Conservation (phyloP, 2,329 filamentous ascomycete species). For the Scytalidium sp. region DNA sequence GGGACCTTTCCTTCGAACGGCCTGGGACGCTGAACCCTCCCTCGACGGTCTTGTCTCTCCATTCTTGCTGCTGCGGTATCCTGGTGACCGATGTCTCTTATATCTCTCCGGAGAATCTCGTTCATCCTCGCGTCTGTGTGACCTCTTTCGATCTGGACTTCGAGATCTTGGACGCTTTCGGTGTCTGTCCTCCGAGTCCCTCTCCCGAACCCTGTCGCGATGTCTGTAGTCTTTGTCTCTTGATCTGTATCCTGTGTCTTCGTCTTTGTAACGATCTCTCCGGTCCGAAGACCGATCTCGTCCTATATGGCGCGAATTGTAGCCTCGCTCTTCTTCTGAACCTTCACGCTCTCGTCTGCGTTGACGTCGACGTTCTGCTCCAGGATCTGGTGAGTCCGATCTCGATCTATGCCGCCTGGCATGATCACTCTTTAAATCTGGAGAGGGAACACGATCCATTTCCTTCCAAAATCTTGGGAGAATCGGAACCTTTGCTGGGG, state of each 20-base stretch:
- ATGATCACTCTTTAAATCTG: neutral
- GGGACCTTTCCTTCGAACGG: constrained; percentile 38
- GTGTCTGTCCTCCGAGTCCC: constrained; percentile 6
- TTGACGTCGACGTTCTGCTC: constrained; percentile 22
- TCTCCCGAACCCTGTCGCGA: constrained; percentile 12
- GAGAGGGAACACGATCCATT: neutral
- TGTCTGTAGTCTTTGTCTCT: constrained; percentile 11
- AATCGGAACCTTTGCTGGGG: neutral
- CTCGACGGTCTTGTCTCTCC: constrained; percentile 12
- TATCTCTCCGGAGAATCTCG: constrained; percentile 19
- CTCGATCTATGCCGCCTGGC: constrained; percentile 14
- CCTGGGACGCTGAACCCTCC: constrained; percentile 18
- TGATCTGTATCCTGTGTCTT: constrained; percentile 5
- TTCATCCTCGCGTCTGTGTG: constrained; percentile 17
- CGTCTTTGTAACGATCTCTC: constrained; percentile 15
- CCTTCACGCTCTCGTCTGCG: constrained; percentile 16
- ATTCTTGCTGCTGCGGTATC: constrained; percentile 14
- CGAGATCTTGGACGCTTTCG: constrained; percentile 22
- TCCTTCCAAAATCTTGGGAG: neutral
- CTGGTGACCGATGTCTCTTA: constrained; percentile 20
- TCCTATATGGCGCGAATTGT: constrained; percentile 7
- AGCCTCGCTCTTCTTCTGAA: constrained; percentile 4
- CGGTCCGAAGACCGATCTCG: constrained; percentile 4
- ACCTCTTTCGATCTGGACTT: constrained; percentile 20
- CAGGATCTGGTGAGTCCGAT: constrained; percentile 23